These are phyloP conservation scores for Citropsis articulata DNA, from an alignment of 345 rosid genomes.

Conservation along the genomic window DNA sequence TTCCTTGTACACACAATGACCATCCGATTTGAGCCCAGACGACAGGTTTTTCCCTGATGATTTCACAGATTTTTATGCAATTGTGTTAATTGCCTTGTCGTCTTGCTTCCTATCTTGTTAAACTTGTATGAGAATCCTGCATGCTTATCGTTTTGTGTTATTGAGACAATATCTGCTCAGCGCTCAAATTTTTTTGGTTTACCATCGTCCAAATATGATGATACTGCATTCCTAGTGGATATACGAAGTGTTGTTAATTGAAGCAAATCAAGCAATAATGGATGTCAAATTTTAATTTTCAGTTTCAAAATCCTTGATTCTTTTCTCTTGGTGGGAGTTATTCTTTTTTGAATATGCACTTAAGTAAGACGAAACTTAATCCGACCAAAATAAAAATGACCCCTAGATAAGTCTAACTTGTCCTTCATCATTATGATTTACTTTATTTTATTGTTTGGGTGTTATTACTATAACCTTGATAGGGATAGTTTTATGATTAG, in stretches of 20 bases:
- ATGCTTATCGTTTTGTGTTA: not conserved
- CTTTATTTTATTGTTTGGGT: too few species aligned
- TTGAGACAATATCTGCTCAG: not conserved
- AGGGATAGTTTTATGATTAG: too few species aligned
- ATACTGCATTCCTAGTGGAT: not conserved
- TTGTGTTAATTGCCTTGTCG: not conserved
- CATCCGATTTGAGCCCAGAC: conserved; percentile 92
- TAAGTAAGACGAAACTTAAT: too few species aligned
- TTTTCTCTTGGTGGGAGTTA: not conserved
- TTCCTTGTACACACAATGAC: conserved; percentile 91
- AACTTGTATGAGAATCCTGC: not conserved
- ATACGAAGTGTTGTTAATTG: not conserved
- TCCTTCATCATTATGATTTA: too few species aligned
- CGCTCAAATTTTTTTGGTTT: not conserved
- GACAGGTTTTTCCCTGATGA: conserved; percentile 59
- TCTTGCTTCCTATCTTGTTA: not conserved
- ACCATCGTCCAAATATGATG: not conserved
- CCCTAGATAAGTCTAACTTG: too few species aligned
- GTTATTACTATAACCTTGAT: too few species aligned
- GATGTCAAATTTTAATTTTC: not conserved
- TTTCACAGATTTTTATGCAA: not conserved
- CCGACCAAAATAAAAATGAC: too few species aligned
- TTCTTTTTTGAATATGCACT: too few species aligned
- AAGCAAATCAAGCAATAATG: not conserved
- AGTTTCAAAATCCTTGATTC: not conserved